Conservation (phyloP, 2,329 filamentous ascomycete genomes). For the Arachnomyces sp. region DNA sequence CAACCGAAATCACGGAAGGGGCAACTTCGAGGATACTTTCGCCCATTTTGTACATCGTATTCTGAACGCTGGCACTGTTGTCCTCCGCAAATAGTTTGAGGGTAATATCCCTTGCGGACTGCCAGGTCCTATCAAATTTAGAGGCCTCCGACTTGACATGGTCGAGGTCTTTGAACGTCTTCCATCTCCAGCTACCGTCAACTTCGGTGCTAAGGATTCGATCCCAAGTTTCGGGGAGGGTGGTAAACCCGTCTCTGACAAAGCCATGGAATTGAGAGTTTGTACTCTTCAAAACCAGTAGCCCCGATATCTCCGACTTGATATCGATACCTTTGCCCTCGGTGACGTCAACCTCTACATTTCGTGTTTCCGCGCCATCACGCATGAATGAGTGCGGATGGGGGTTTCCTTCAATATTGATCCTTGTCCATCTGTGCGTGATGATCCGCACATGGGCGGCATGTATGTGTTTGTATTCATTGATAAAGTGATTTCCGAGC, state of each 20-base stretch:
- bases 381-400: conserved; percentile 94
- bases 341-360: conserved; percentile 63
- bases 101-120: conserved; percentile 72
- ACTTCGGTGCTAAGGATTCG: conserved; percentile 92
- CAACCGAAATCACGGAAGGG: conserved; percentile 62
- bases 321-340: conserved; percentile 64
- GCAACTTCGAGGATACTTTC: conserved; percentile 72
- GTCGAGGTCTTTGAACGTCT: conserved; percentile 55
- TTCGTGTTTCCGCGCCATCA: conserved; percentile 79
- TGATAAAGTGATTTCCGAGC: conserved; percentile 79
- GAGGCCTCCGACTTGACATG: conserved; percentile 57
- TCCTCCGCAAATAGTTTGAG: conserved; percentile 85
- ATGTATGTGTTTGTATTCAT: conserved; percentile 81
- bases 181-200: conserved; percentile 80
- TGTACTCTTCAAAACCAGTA: conserved; percentile 91
- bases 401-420: conserved; percentile 75
- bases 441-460: conserved; percentile 71
- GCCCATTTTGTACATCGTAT: conserved; percentile 98
- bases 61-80: conserved; percentile 85
- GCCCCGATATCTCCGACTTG: conserved; percentile 66
- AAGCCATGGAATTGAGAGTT: conserved; percentile 95
- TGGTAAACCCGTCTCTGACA: conserved; percentile 86
- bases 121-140: conserved; percentile 72
- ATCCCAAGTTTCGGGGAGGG: conserved; percentile 83
- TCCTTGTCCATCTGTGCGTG: conserved; percentile 85